Base-by-base conservation (phyloP, 441 rosid genomes). In the Erodium chrysanthum region DNA sequence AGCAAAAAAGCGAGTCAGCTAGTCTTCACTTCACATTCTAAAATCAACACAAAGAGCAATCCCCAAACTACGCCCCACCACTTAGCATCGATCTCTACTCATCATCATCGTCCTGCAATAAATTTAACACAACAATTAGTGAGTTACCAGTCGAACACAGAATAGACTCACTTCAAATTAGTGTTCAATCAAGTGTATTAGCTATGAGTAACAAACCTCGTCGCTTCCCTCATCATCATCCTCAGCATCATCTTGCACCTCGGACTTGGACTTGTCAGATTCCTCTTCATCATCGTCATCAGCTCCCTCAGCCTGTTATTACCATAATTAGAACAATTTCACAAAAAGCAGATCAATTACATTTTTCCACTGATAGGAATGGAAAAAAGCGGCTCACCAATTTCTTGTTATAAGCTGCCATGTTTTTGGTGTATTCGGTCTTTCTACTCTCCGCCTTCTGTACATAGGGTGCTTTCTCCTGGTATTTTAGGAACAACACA, bases 231-330 rank as follows among this genome's bases (percentile, higher is more conserved):
- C 40, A 35, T 35, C 40, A 7, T 66, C 87, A n/a, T 35, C 82
- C 12, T 74, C 82, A 10, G 71, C 75, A 63, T 81, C 89, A 20
- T 81, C 85, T n/a, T 84, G 74, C 58, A 83, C 88, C 61, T 83
- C 86, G 65, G 92, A 81, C 69, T 82, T 87, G 0, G 88, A 78
- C 80, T 85, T 85, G 71, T 87, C 89, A 78, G 92, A 83, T 66
- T 82, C 89, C 75, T 84, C 81, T 5, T 80, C 86, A 1, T 77
- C 84, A 17, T 50, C 58, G 14, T 67, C 73, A 15, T 72, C 76
- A 3, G 73, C 70, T 76, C 81, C 88, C 42, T 67, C 85, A 74
- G 81, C 84, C 92, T 87, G 63, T 50, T 12, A 8, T 9, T 29
- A 0, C 59, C 21, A 31, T 1, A 35, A 65, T 5, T n/a, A 35